Evolutionary conservation across 2,329 filamentous ascomycete genomes (phyloP).

Genomic region (Neopestalotiopsis sp.): DNA sequence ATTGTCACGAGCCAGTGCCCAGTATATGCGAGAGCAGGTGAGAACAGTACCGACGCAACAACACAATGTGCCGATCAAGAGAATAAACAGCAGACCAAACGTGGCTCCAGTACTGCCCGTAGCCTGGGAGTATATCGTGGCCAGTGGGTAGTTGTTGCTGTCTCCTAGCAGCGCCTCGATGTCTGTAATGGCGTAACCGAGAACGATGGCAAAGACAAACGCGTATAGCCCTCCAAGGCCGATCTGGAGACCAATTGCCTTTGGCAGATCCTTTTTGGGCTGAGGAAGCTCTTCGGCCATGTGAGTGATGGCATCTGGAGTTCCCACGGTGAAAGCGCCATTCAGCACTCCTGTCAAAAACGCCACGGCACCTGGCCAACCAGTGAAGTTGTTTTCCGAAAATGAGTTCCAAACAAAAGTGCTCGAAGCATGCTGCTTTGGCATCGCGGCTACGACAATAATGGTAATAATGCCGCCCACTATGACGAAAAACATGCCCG

Average conservation of each 20-base stretch:
- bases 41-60: slow-evolving; percentile 58
- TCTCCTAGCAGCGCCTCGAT: slow-evolving; percentile 56
- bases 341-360: slow-evolving; percentile 71
- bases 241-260: slow-evolving; percentile 55
- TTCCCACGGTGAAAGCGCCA: slow-evolving; percentile 70
- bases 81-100: slow-evolving; percentile 62
- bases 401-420: slow-evolving; percentile 60
- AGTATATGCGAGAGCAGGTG: slow-evolving; percentile 52
- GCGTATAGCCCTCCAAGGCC: slow-evolving; percentile 52
- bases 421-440: slow-evolving; percentile 53
- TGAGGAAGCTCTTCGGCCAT: slow-evolving; percentile 64
- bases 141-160: slow-evolving; percentile 63
- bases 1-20: slow-evolving; percentile 63
- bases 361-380: slow-evolving; percentile 64
- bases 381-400: slow-evolving; percentile 53
- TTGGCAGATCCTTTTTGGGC: slow-evolving; percentile 54
- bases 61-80: slow-evolving; percentile 56
- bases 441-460: slow-evolving; percentile 59
- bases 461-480: slow-evolving; percentile 58
- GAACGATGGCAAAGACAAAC: slow-evolving; percentile 55
- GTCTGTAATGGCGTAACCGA: slow-evolving; percentile 62
- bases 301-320: slow-evolving; percentile 67
- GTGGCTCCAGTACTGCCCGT: slow-evolving; percentile 56
- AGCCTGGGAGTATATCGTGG: slow-evolving; percentile 66
- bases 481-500: slow-evolving; percentile 62